These are phyloP conservation scores for Gossypium ekmanianum DNA, from an alignment of 345 rosid genomes.

Conservation along the genomic window DNA sequence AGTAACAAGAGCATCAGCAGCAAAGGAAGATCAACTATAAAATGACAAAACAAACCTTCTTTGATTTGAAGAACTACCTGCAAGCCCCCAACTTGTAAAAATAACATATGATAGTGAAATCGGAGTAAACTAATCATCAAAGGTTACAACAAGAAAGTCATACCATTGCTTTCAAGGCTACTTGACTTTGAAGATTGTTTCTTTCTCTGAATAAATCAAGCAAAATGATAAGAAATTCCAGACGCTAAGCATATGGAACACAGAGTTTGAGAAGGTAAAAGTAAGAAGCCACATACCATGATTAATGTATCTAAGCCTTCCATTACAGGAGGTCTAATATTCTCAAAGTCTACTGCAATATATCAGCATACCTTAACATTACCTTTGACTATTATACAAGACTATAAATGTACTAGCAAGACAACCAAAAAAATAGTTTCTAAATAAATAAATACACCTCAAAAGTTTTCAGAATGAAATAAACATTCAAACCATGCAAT, in stretches of 20 bases:
- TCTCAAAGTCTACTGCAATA: conserved; percentile 56
- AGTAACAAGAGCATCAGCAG: no score
- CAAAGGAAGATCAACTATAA: not conserved
- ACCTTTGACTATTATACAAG: not conserved
- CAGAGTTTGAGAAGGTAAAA: conserved; percentile 22
- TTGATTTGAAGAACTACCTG: conserved; percentile 52
- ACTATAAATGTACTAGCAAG: not conserved
- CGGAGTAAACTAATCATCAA: not conserved
- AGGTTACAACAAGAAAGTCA: conserved; percentile 23
- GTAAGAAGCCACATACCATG: conserved; percentile 33
- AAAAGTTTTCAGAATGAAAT: not conserved
- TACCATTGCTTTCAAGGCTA: conserved; percentile 56
- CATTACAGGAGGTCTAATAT: conserved; percentile 63
- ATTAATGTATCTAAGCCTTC: conserved; percentile 62
- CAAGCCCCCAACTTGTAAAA: conserved; percentile 17
- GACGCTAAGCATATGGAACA: not conserved
- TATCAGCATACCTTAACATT: not conserved
- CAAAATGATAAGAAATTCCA: not conserved
- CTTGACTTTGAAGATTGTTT: conserved; percentile 46
- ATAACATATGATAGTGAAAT: not conserved
- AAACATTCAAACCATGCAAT: not conserved
- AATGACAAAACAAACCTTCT: conserved; percentile 45
- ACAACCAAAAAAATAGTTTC: not conserved
- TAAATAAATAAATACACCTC: not conserved
- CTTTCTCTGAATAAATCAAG: conserved; percentile 29